Base-by-base conservation (phyloP, 1,139 yeast genomes). In the Sugiyamaella novakii region DNA sequence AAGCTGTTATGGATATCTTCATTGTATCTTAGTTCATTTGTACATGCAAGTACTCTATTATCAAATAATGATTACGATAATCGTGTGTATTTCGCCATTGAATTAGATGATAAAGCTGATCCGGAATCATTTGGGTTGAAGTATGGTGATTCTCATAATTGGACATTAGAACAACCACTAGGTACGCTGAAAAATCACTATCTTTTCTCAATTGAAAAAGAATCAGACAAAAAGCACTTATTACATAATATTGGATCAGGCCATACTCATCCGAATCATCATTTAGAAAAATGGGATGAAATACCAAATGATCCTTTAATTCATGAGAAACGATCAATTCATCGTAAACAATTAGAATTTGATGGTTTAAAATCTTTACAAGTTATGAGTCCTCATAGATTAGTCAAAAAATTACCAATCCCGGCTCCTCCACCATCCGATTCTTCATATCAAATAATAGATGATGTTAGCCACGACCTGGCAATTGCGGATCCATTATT, bases 401-500 rank as follows among this genome's bases (percentile, higher is more conserved):
- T 43, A 34, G 40, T 54, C 44, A 60, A 60, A 43, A 52, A 62
- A 15, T 50, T 47, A 6, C 58, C 60, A 8, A 38, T 57, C 11
- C 59, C 59, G 5, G 42, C 34, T 3, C 41, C 35, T 4, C 51
- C 54, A 7, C 60, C 63, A 3, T 50, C 51, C 3, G 65, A 62
- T 43, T 58, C 65, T 8, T 52, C 59, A 4, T 28, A 56, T 17
- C 46, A 51, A 18, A 46, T 52, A 11, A 47, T 64, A 7, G 47
- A 54, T 2, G 56, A 59, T 4, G 54, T 65, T 12, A 53, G 76
- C 52, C 73, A 78, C n/a, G 71, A 75, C 51, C 76, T 89, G 50
- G 71, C 68, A 8, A 92, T 92, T 47, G 65, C 76, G 18, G 99
- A 92, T 68, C 98, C 98, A 0, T 70, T 77, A 12, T 92, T 94